Percentiles rank a stretch among this genome's conserved stretches.
Evolutionary conservation across 768 basidiomycete species (phyloP).

Genomic region (Boletales sp.): DNA sequence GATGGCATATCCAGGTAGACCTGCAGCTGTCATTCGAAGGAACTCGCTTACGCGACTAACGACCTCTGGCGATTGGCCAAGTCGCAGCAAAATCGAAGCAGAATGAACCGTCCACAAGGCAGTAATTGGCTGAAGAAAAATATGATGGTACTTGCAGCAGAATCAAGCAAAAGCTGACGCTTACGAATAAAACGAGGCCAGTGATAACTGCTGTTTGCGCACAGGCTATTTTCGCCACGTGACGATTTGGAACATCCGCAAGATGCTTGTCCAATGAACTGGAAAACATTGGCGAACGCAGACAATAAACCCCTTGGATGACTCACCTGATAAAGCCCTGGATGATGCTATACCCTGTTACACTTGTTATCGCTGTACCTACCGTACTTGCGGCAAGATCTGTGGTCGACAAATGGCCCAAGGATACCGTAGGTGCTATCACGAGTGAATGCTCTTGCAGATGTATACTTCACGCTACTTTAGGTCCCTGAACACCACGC

Average conservation of each 20-base stretch:
- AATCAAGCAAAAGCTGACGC: not conserved
- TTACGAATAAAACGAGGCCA: conserved; percentile 22
- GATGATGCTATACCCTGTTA: conserved; percentile 43
- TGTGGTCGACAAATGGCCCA: conserved; percentile 52
- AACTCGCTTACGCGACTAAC: conserved; percentile 38
- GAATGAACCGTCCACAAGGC: conserved; percentile 20
- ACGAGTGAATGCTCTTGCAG: conserved; percentile 24
- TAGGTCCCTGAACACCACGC: not conserved
- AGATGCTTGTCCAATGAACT: conserved; percentile 23
- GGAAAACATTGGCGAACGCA: not conserved
- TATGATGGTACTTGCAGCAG: not conserved
- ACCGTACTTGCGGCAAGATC: conserved; percentile 50
- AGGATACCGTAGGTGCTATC: conserved; percentile 32
- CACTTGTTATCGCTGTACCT: conserved; percentile 37
- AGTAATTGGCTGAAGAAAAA: conserved; percentile 18
- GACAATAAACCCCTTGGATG: conserved; percentile 5
- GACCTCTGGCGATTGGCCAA: conserved; percentile 37
- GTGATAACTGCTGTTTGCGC: conserved; percentile 20
- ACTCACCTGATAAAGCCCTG: conserved; percentile 37
- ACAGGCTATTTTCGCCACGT: conserved; percentile 14
- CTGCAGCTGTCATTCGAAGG: conserved; percentile 36
- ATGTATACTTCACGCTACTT: conserved; percentile 11
- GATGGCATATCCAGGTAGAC: conserved; percentile 46
- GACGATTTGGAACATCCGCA: conserved; percentile 9
- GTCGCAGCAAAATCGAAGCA: conserved; percentile 36